phyloP scores from a whole-genome alignment of 768 basidiomycete species.

The Boletus reticuloceps region DNA sequence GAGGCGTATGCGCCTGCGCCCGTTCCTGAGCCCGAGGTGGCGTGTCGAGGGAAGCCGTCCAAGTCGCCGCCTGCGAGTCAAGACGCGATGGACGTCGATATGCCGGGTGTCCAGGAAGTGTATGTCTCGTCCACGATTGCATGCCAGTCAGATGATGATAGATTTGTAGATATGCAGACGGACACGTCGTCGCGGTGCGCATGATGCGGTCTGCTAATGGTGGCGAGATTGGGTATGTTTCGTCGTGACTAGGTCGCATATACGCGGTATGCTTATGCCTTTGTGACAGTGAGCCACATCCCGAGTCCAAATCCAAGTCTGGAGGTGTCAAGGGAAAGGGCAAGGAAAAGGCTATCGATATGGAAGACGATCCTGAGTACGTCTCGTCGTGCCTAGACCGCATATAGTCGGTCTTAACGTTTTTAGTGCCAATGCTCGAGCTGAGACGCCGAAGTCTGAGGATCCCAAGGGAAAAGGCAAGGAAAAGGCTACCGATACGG shows the following conservation, averaged over 20 bases:
- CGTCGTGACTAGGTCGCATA: neutral
- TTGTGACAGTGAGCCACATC: neutral
- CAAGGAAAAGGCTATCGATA: neutral
- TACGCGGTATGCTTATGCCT: neutral
- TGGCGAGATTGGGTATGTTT: neutral
- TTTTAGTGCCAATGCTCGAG: too few species aligned
- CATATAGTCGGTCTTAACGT: too few species aligned
- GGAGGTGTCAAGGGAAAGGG: neutral
- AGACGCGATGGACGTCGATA: neutral
- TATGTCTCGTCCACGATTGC: neutral
- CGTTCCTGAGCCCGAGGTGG: neutral
- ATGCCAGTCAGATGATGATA: too few species aligned
- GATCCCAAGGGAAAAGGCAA: conserved; percentile 1
- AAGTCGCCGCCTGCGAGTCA: too few species aligned
- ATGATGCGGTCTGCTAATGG: neutral
- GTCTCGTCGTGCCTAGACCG: neutral
- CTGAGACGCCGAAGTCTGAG: too few species aligned
- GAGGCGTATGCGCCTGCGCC: neutral
- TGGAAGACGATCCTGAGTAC: neutral
- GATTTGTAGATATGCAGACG: neutral
- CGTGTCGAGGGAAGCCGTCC: neutral
- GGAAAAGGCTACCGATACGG: neutral
- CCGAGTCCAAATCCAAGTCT: neutral
- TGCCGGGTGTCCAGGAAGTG: neutral
- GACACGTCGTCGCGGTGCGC: neutral